phyloP scores from a whole-genome alignment of 1,139 yeast genomes.

The Pneumocystis wakefieldiae region DNA sequence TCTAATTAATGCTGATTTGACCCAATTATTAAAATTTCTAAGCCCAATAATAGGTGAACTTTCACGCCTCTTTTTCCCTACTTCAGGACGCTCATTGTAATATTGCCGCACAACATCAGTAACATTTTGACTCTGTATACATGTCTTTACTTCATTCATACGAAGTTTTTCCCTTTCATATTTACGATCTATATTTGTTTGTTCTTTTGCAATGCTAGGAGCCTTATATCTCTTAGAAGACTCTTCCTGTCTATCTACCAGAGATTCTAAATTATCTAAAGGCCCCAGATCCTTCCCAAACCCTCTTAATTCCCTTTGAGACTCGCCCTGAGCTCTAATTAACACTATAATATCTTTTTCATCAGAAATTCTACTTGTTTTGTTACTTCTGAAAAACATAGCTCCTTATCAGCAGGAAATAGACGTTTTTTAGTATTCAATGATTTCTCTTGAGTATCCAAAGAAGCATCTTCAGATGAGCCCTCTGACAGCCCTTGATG shows the following conservation, averaged over 20 bases:
- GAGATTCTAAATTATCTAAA: background rate
- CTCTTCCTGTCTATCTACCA: background rate
- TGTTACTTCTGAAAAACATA: background rate
- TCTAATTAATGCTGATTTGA: constrained; percentile 72
- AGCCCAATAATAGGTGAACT: constrained; percentile 74
- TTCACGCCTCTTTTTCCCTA: constrained; percentile 49
- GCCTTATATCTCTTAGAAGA: background rate
- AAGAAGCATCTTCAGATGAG: background rate
- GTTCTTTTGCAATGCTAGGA: background rate
- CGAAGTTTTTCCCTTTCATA: background rate
- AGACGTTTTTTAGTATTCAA: background rate
- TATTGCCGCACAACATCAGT: constrained; percentile 52
- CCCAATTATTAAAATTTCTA: constrained; percentile 79
- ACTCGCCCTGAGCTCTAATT: no score
- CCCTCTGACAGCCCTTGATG: no score
- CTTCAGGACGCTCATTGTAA: constrained; percentile 70
- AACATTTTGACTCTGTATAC: background rate
- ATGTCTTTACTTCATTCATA: background rate
- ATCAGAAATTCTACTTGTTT: background rate
- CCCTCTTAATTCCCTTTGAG: no score
- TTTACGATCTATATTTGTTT: background rate
- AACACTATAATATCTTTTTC: no score
- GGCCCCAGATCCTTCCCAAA: background rate
- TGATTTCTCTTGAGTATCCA: background rate
- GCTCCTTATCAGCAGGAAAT: background rate